Evolutionary conservation across 1,284 basidiomycete genomes (phyloP).

Genomic region (Lentinus polychrous): DNA sequence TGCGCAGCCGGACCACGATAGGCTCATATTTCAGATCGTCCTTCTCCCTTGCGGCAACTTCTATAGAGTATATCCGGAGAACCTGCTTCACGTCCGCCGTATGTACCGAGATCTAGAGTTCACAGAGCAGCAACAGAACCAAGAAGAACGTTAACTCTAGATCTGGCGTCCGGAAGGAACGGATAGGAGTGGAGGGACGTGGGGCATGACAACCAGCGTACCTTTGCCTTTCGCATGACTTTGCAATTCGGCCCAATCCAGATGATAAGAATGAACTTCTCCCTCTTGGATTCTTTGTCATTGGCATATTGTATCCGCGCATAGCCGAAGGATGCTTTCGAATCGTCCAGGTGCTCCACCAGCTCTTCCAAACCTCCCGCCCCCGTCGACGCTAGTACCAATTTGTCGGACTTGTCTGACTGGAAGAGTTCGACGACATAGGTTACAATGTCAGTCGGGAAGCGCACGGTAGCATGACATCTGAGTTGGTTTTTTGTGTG

Average conservation of each 20-base stretch:
- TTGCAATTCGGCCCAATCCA: slow-evolving; percentile 87
- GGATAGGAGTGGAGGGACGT: slow-evolving; percentile 3
- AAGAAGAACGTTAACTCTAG: neutral
- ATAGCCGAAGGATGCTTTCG: slow-evolving; percentile 78
- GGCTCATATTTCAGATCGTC: slow-evolving; percentile 81
- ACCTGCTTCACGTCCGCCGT: slow-evolving; percentile 78
- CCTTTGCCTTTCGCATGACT: slow-evolving; percentile 89
- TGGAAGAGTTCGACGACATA: neutral
- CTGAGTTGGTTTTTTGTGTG: too few relatives aligned
- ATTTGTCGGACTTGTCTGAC: slow-evolving; percentile 74
- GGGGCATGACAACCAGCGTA: slow-evolving; percentile 34
- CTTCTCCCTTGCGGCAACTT: slow-evolving; percentile 75
- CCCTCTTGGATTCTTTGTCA: slow-evolving; percentile 79
- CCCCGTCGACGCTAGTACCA: slow-evolving; percentile 71
- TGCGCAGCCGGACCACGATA: slow-evolving; percentile 65
- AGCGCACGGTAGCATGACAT: too few relatives aligned
- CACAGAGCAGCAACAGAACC: neutral
- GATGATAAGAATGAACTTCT: slow-evolving; percentile 86
- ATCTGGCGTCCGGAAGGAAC: neutral
- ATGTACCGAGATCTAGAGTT: slow-evolving; percentile 77
- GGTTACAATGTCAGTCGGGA: too few relatives aligned
- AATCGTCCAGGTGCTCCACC: slow-evolving; percentile 63
- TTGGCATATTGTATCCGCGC: slow-evolving; percentile 80
- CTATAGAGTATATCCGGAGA: slow-evolving; percentile 76
- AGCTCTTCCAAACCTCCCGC: slow-evolving; percentile 75